phyloP scores from a whole-genome alignment of 2,329 filamentous ascomycete species.

The Coniochaeta sp. region DNA sequence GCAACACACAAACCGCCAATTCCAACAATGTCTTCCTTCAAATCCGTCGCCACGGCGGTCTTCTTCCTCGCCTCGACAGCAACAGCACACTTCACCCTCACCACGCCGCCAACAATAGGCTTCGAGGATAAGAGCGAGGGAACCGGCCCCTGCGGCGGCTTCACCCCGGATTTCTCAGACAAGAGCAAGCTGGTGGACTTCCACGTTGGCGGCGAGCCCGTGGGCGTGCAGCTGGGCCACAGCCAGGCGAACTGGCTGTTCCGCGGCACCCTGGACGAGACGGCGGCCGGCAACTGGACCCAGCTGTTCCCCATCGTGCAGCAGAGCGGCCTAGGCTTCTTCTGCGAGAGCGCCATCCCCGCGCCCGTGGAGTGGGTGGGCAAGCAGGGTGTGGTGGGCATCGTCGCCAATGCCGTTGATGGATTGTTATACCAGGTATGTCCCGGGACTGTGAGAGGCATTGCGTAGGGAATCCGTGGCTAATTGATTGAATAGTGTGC shows the following conservation, averaged over 20 bases:
- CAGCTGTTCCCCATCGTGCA: conserved; percentile 45
- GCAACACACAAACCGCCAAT: conserved; percentile 2
- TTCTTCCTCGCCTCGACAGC: conserved; percentile 31
- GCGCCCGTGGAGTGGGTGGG: conserved; percentile 45
- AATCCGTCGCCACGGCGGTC: conserved; percentile 24
- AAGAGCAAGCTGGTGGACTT: conserved; percentile 37
- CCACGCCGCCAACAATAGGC: conserved; percentile 39
- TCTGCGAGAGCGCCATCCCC: conserved; percentile 43
- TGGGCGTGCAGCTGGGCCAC: conserved; percentile 42
- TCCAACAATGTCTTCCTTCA: conserved; percentile 30
- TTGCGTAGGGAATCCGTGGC: too few relatives aligned
- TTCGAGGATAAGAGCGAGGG: conserved; percentile 38
- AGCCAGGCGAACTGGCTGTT: conserved; percentile 49
- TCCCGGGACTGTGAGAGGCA: too few relatives aligned
- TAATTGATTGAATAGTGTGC: too few relatives aligned
- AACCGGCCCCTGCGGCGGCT: conserved; percentile 48
- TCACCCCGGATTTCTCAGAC: conserved; percentile 33
- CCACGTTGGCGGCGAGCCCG: conserved; percentile 48
- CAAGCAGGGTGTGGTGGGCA: conserved; percentile 45
- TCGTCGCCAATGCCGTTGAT: conserved; percentile 46
- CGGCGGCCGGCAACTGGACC: conserved; percentile 43
- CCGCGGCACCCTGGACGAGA: conserved; percentile 46
- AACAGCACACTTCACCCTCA: conserved; percentile 48
- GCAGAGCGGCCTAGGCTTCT: conserved; percentile 47
- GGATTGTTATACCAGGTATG: conserved; percentile 50